phyloP scores from a whole-genome alignment of 2,329 filamentous ascomycete genomes.

The Fusarium sp. region DNA sequence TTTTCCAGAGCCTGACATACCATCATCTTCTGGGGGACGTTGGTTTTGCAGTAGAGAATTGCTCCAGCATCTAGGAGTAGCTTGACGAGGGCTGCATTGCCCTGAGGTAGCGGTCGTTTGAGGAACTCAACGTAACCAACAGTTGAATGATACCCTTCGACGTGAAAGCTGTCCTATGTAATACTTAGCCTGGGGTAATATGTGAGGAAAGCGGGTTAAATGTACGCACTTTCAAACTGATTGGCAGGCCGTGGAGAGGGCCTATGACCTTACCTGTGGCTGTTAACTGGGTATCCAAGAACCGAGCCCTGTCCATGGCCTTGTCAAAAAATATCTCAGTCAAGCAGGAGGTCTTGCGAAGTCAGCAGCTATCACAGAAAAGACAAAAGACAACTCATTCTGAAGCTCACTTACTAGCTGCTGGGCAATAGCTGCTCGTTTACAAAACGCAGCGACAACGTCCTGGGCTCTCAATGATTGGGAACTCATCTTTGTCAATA shows the following conservation, averaged over 20 bases:
- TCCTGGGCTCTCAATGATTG: background rate
- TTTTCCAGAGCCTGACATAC: background rate
- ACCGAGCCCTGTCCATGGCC: background rate
- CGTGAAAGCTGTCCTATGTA: no score
- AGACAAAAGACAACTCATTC: background rate
- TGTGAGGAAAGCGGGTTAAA: no score
- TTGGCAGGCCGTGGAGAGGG: no score
- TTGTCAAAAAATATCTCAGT: background rate
- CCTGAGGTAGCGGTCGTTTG: background rate
- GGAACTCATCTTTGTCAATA: background rate
- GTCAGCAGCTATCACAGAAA: background rate
- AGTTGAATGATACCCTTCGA: background rate
- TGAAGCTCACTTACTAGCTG: background rate
- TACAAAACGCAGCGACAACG: background rate
- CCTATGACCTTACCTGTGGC: no score
- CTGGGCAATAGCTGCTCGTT: background rate
- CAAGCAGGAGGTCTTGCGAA: background rate
- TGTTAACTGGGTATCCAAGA: no score
- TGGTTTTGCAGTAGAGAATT: background rate
- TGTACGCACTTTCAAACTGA: no score
- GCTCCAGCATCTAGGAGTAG: background rate
- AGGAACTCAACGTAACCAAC: background rate
- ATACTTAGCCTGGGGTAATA: no score
- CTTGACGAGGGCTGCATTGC: background rate
- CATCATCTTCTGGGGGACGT: background rate